These are phyloP conservation scores for Halophytophthora polymorphica DNA, from an alignment of 352 stramenopile genomes.

Conservation along the genomic window DNA sequence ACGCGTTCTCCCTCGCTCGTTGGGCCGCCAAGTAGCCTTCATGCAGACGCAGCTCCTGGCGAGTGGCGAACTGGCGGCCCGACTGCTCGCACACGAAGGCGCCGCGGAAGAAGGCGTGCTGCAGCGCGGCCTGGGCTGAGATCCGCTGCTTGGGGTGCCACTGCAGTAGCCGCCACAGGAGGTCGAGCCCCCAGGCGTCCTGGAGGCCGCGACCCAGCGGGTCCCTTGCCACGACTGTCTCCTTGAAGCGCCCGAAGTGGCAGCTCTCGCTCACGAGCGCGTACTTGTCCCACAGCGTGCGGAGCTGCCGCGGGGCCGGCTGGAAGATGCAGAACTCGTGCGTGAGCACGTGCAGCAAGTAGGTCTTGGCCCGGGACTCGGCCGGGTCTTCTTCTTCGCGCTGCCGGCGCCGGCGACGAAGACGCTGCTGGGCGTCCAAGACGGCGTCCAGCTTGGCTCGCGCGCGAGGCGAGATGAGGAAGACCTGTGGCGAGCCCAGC, in stretches of 20 bases:
- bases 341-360: constrained; percentile 74
- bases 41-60: constrained; percentile 54
- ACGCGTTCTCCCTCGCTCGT: constrained; percentile 34
- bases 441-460: constrained; percentile 88
- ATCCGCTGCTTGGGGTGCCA: constrained; percentile 92
- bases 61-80: constrained; percentile 60
- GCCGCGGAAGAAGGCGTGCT: constrained; percentile 86
- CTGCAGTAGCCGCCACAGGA: constrained; percentile 93
- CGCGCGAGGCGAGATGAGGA: constrained; percentile 80
- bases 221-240: constrained; percentile 88
- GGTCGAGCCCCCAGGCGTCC: constrained; percentile 78
- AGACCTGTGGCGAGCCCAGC: constrained; percentile 90
- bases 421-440: constrained; percentile 44
- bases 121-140: constrained; percentile 58
- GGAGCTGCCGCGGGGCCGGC: constrained; percentile 50
- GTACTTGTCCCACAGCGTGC: constrained; percentile 60
- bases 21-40: constrained; percentile 64
- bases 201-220: constrained; percentile 88
- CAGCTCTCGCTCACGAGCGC: constrained; percentile 77
- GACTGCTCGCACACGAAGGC: constrained; percentile 68
- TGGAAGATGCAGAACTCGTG: constrained; percentile 86
- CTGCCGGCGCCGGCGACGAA: constrained; percentile 23
- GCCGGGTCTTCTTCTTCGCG: constrained; percentile 14
- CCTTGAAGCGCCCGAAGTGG: constrained; percentile 89
- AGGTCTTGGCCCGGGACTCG: constrained; percentile 47